These are phyloP conservation scores for Lentinula raphanica DNA, from an alignment of 768 basidiomycete species.

Conservation along the genomic window DNA sequence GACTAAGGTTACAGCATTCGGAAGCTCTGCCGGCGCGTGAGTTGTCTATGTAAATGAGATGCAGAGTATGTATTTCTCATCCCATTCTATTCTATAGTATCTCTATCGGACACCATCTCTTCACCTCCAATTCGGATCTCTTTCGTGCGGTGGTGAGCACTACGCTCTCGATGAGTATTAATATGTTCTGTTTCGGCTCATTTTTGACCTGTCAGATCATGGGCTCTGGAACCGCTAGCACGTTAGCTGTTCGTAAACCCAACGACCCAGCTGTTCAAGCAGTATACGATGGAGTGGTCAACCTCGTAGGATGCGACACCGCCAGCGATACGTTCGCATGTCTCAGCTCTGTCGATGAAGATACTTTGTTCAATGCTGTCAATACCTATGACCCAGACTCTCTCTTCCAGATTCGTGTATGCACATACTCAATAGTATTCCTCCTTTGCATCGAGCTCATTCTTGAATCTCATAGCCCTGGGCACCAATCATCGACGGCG, in stretches of 20 bases:
- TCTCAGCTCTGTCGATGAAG: background rate
- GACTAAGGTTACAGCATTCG: constrained; percentile 20
- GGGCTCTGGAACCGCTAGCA: constrained; percentile 18
- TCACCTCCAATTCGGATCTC: background rate
- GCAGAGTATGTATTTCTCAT: too few species aligned
- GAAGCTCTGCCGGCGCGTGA: background rate
- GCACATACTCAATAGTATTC: too few species aligned
- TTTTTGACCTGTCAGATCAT: constrained; percentile 15
- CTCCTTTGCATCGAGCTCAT: background rate
- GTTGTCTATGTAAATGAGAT: too few species aligned
- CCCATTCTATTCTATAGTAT: too few species aligned
- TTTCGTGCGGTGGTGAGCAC: background rate
- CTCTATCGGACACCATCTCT: background rate
- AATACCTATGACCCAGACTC: background rate
- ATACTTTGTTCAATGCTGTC: background rate
- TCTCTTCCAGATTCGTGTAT: constrained; percentile 8
- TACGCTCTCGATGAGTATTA: too few species aligned
- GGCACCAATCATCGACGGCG: constrained; percentile 19
- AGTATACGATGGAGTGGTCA: constrained; percentile 17
- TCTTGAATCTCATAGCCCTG: constrained; percentile 10
- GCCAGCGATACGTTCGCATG: constrained; percentile 18
- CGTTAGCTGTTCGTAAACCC: constrained; percentile 11
- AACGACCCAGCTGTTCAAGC: constrained; percentile 6
- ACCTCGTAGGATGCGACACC: constrained; percentile 6
- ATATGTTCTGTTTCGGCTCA: too few species aligned